Evolutionary conservation across 2,329 filamentous ascomycete genomes (phyloP), one percentile per base, ranked within the genome.

Genomic region (Ophiostoma sp.): DNA sequence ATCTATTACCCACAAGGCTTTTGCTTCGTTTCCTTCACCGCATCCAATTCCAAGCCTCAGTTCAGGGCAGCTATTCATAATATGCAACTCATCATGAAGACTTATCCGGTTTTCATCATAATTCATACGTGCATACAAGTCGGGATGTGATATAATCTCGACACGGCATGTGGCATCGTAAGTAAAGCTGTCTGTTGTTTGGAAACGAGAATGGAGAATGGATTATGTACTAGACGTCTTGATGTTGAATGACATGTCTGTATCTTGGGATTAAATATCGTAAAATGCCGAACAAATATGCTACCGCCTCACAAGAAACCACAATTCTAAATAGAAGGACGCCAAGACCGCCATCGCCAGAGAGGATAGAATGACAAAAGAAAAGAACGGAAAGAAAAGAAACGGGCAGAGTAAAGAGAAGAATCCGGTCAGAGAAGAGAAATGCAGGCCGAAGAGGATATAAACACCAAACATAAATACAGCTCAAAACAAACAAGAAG

Each of bases 221-320:
- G n/a, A 55, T 55, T n/a, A n/a, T 27, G 27, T 27, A 9, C 7
- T 18, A 55, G 49, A 55, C 49, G 49, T 27, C 49, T 55, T 55
- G 49, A 55, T 55, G 49, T 55, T 55, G 49, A 55, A 55, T 55
- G 49, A 55, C 49, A 55, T 16, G 49, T 55, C 49, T 36, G 49
- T 1, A 27, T 27, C 18, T 55, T 36, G 27, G 27, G 4, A 55
- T 55, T 55, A 55, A 55, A 27, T 27, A 27, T 27, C 49, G 27
- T 55, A 27, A 55, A 27, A 36, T 55, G n/a, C 49, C 49, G 7
- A 55, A 55, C 14, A 11, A n/a, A 14, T n/a, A 55, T 55, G 49
- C 49, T 27, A 55, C 49, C 49, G n/a, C 49, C 49, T 4, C 18
- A 55, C 49, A 55, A 55, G n/a, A 55, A 55, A 27, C 49, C 49